Base-by-base conservation (phyloP, 805 yeast genomes). In the Metschnikowia anglica region DNA sequence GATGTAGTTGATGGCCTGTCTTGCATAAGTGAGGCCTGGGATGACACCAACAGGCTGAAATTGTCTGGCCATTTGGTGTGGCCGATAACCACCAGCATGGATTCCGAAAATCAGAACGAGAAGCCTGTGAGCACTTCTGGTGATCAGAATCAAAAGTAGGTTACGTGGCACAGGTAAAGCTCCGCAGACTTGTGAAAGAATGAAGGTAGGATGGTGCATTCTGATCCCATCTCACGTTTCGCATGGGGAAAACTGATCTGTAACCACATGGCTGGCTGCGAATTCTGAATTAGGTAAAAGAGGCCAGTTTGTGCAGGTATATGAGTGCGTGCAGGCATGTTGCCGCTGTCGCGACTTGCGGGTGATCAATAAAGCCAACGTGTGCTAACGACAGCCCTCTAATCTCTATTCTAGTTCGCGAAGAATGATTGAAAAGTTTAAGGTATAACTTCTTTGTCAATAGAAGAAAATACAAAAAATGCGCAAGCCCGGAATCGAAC, bases 401-500 rank as follows among this genome's bases (percentile, higher is more conserved):
- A n/a, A n/a, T n/a, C n/a, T n/a, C n/a, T n/a, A n/a, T n/a, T n/a
- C n/a, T n/a, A n/a, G n/a, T 13, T 4, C 27, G n/a, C 27, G 10
- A 25, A 25, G 11, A 25, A 25, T 3, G 5, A 25, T 5, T 11
- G 10, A 25, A 25, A 11, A 5, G 27, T 25, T 25, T 25, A 5
- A 25, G 27, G 5, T 13, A 11, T 25, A 8, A 11, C 27, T 25
- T 11, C 5, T 12, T 5, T 11, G 10, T 23, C 13, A 8, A 11
- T 10, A 3, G 19, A 34, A 9, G 20, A 32, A 15, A 12, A 4
- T 20, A 25, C 46, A 48, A 43, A 43, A 12, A 37, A 23, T 48
- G 52, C 52, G 52, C 52, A 48, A 48, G 52, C 52, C 52, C 52
- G 52, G 52, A 48, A 49, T 49, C 53, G 51, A 49, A 49, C 53